phyloP scores from a whole-genome alignment of 2,329 filamentous ascomycete species.

The Fonsecaea pugnacius region DNA sequence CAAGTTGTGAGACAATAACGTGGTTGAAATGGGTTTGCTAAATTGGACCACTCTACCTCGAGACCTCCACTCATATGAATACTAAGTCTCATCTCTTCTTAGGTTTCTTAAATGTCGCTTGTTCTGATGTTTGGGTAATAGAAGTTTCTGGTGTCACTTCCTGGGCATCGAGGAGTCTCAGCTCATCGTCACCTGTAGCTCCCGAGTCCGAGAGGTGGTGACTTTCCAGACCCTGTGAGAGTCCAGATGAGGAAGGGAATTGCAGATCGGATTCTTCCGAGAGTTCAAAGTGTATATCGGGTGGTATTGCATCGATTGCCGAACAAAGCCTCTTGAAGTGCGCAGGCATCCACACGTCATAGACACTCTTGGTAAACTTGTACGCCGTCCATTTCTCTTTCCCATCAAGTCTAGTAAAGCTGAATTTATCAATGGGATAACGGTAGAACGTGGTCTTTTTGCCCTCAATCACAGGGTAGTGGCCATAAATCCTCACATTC shows the following conservation, averaged over 20 bases:
- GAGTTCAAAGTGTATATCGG: constrained; percentile 21
- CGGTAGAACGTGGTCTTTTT: constrained; percentile 46
- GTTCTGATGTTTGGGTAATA: constrained; percentile 14
- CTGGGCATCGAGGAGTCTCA: constrained; percentile 12
- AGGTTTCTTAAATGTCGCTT: constrained; percentile 19
- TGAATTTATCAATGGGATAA: constrained; percentile 45
- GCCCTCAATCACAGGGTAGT: constrained; percentile 47
- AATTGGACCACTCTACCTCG: too few species aligned
- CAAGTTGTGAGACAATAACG: too few species aligned
- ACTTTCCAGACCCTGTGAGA: constrained; percentile 20
- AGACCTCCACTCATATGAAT: constrained; percentile 5
- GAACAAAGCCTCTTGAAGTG: too few species aligned
- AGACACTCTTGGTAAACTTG: constrained; percentile 43
- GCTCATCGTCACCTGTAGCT: constrained; percentile 9
- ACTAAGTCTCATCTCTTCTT: constrained; percentile 21
- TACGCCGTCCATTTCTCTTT: constrained; percentile 47
- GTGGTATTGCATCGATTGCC: constrained; percentile 6
- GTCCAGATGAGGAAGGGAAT: constrained; percentile 7
- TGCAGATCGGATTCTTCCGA: constrained; percentile 18
- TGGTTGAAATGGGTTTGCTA: too few species aligned
- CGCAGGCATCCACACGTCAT: too few species aligned
- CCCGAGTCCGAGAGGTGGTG: constrained; percentile 16
- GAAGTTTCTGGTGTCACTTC: constrained; percentile 22
- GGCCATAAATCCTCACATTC: constrained; percentile 47
- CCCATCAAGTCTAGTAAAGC: constrained; percentile 42